A percentile compares a stretch with the other conserved stretches of the same genome.
These are phyloP conservation scores for Exobasidium rhododendri DNA, from an alignment of 1,284 basidiomycete species.

Conservation along the genomic window DNA sequence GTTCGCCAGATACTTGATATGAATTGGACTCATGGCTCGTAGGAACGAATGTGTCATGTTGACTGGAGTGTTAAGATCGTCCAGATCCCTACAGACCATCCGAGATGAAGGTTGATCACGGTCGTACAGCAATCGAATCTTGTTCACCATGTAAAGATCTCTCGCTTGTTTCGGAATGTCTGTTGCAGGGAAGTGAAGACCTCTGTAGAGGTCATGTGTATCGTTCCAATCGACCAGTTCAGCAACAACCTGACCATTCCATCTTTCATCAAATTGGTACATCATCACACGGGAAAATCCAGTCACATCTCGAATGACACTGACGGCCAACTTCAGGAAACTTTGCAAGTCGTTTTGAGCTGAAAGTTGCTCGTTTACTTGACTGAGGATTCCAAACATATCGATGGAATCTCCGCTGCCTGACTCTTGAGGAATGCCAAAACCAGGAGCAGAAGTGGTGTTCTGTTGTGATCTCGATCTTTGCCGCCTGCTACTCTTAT, in stretches of 20 bases:
- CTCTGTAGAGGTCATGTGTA: conserved; percentile 74
- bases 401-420: conserved; percentile 35
- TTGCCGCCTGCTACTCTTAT: conserved; percentile 12
- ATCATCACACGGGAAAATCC: conserved; percentile 66
- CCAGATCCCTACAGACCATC: conserved; percentile 66
- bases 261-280: conserved; percentile 74
- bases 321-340: conserved; percentile 74
- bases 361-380: conserved; percentile 80
- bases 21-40: conserved; percentile 85
- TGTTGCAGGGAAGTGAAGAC: conserved; percentile 66
- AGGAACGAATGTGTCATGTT: conserved; percentile 85
- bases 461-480: no score
- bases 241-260: conserved; percentile 70
- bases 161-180: conserved; percentile 65
- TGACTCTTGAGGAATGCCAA: conserved; percentile 9
- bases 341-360: conserved; percentile 67
- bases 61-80: conserved; percentile 70
- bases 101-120: conserved; percentile 73
- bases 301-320: conserved; percentile 72
- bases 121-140: conserved; percentile 77
- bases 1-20: conserved; percentile 65
- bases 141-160: conserved; percentile 65
- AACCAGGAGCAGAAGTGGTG: background rate
- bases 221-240: conserved; percentile 79
- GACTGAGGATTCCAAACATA: conserved; percentile 63